Conservation (phyloP, 2,329 filamentous ascomycete genomes). For the Phaeophleospora eucalypticola region DNA sequence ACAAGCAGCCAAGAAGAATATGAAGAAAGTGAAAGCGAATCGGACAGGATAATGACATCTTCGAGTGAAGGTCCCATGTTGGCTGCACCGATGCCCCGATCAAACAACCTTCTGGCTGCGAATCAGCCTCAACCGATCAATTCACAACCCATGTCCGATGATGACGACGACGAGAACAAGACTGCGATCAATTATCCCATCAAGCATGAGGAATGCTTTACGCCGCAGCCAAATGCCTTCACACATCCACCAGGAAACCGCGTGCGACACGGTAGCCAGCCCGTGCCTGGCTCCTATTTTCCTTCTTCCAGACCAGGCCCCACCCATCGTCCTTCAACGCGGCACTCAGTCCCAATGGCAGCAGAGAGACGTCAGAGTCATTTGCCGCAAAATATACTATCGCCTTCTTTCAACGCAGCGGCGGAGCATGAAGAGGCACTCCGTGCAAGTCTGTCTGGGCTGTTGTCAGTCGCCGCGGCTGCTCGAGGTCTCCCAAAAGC, state of each 20-base stretch:
- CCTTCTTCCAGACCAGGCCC: constrained; percentile 34
- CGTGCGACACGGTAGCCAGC: constrained; percentile 47
- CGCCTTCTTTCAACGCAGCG: constrained; percentile 66
- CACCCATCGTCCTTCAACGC: constrained; percentile 18
- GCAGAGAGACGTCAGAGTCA: constrained; percentile 42
- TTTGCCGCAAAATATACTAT: constrained; percentile 63
- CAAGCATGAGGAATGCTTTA: constrained; percentile 58
- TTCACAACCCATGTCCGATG: constrained; percentile 30
- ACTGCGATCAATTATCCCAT: constrained; percentile 69
- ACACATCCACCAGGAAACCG: constrained; percentile 68
- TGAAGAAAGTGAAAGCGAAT: constrained; percentile 87
- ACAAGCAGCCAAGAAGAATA: constrained; percentile 88
- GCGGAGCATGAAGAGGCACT: constrained; percentile 85
- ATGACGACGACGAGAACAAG: constrained; percentile 69
- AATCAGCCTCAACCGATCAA: constrained; percentile 27
- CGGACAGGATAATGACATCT: constrained; percentile 65
- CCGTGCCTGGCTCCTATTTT: constrained; percentile 45
- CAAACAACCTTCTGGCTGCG: constrained; percentile 21
- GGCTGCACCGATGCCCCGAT: constrained; percentile 23
- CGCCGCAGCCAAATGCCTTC: constrained; percentile 88
- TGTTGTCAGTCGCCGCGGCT: constrained; percentile 90
- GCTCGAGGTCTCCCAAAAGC: constrained; percentile 74
- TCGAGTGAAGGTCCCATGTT: constrained; percentile 55
- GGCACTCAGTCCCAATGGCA: constrained; percentile 34
- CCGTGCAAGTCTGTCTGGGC: constrained; percentile 85